A percentile compares a stretch with the other conserved stretches of the same genome.
These are phyloP conservation scores for Naegleria fowleri DNA, from an alignment of 208 protist genomes.

Conservation along the genomic window DNA sequence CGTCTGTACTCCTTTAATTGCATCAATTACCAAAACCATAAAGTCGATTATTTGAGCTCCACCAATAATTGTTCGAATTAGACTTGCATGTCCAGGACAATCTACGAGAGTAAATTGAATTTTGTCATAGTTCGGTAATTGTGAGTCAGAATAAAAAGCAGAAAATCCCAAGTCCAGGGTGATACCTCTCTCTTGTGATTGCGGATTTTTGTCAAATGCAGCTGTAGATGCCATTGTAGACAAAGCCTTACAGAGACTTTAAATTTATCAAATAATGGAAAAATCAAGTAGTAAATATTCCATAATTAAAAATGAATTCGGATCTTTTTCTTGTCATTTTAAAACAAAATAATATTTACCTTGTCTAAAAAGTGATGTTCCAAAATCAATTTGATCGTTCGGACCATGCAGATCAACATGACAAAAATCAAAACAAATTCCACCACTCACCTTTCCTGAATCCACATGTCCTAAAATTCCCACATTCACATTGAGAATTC, in stretches of 20 bases:
- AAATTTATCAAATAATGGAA: too few relatives aligned
- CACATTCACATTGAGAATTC: constrained; percentile 81
- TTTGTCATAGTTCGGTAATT: constrained; percentile 44
- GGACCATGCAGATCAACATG: too few relatives aligned
- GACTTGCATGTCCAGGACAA: constrained; percentile 94
- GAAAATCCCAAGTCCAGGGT: constrained; percentile 97
- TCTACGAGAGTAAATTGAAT: constrained; percentile 93
- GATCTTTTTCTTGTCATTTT: too few relatives aligned
- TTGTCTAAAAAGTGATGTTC: too few relatives aligned
- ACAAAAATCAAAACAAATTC: neutral
- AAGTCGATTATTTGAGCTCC: constrained; percentile 96
- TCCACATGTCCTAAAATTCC: constrained; percentile 93
- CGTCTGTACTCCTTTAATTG: constrained; percentile 92
- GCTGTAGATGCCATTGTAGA: constrained; percentile 83
- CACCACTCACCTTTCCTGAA: neutral
- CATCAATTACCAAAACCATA: constrained; percentile 94
- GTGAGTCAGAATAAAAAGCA: constrained; percentile 45
- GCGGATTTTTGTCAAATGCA: constrained; percentile 93
- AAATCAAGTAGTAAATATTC: too few relatives aligned
- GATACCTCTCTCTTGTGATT: constrained; percentile 90
- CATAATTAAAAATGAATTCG: neutral
- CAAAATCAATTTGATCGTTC: too few relatives aligned
- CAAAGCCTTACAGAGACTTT: constrained; percentile 73
- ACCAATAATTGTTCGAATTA: constrained; percentile 92
- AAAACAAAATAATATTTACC: too few relatives aligned